Conservation (phyloP, 495 filamentous ascomycete genomes). For the Lichina pygmaea region DNA sequence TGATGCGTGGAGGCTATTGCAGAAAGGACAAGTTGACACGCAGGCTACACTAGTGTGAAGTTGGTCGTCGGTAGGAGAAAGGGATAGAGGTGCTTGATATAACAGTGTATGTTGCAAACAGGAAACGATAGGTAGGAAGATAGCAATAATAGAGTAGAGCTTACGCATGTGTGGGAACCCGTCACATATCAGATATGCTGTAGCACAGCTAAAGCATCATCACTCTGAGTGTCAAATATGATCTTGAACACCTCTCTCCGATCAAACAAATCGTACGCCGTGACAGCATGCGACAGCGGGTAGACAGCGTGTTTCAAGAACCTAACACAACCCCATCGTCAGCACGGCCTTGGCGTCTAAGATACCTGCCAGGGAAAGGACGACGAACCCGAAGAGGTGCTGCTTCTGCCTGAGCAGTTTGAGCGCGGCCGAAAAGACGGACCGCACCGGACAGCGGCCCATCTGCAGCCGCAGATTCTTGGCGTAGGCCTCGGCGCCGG, state of each 20-base stretch:
- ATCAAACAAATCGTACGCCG: slow-evolving; percentile 81
- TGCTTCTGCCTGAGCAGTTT: slow-evolving; percentile 60
- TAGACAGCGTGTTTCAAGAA: slow-evolving; percentile 24
- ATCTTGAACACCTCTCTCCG: slow-evolving; percentile 85
- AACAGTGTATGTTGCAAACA: too few species aligned
- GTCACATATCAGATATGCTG: too few species aligned
- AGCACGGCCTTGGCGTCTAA: slow-evolving; percentile 6
- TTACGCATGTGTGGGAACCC: too few species aligned
- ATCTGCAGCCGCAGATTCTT: slow-evolving; percentile 87
- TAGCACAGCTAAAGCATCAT: background rate
- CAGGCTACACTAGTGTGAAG: too few species aligned
- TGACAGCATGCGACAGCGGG: slow-evolving; percentile 57
- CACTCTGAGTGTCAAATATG: slow-evolving; percentile 15
- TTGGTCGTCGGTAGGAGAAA: too few species aligned
- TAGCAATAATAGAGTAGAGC: too few species aligned
- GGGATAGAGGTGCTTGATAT: too few species aligned
- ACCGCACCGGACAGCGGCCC: slow-evolving; percentile 77
- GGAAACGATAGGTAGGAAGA: too few species aligned
- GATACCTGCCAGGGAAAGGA: background rate
- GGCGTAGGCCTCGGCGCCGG: slow-evolving; percentile 53
- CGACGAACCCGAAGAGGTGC: slow-evolving; percentile 48
- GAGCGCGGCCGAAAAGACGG: slow-evolving; percentile 55
- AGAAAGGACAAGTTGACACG: too few species aligned
- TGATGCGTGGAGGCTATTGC: too few species aligned
- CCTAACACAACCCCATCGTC: slow-evolving; percentile 78